phyloP scores from a whole-genome alignment of 768 basidiomycete species.

The Agaricus sinodeliciosus region DNA sequence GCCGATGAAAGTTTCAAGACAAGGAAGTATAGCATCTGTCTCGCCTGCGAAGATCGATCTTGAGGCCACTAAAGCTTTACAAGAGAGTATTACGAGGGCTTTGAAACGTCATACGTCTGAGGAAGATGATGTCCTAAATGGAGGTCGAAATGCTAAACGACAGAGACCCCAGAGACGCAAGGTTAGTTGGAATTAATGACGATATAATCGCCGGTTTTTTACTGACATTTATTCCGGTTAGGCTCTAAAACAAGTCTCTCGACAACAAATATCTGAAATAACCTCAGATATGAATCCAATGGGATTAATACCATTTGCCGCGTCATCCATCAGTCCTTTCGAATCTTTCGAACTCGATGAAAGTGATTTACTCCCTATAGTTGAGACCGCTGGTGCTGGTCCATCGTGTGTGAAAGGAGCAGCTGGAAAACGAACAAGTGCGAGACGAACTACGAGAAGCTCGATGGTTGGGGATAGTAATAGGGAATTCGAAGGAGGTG shows the following conservation, averaged over 20 bases:
- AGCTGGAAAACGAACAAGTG: constrained; percentile 10
- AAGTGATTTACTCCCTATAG: constrained; percentile 1
- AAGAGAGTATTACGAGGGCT: constrained; percentile 62
- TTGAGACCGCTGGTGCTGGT: background rate
- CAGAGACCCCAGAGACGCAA: constrained; percentile 31
- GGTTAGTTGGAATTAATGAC: constrained; percentile 14
- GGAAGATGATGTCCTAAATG: constrained; percentile 24
- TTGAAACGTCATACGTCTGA: constrained; percentile 53
- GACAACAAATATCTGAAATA: constrained; percentile 15
- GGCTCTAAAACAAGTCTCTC: constrained; percentile 32
- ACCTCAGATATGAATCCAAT: background rate
- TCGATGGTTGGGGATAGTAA: background rate
- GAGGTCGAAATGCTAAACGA: constrained; percentile 21
- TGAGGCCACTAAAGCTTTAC: constrained; percentile 49
- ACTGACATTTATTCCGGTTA: constrained; percentile 12
- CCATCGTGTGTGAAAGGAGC: background rate
- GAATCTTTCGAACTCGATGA: constrained; percentile 19
- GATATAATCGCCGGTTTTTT: background rate
- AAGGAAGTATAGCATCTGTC: constrained; percentile 19
- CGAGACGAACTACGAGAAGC: constrained; percentile 16
- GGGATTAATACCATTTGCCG: constrained; percentile 6
- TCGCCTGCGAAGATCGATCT: constrained; percentile 40
- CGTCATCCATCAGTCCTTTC: constrained; percentile 19
- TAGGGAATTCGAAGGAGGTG: constrained; percentile 19
- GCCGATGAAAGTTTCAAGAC: constrained; percentile 38